Base-by-base conservation (phyloP, 768 basidiomycete genomes). In the Gyrodon lividus region DNA sequence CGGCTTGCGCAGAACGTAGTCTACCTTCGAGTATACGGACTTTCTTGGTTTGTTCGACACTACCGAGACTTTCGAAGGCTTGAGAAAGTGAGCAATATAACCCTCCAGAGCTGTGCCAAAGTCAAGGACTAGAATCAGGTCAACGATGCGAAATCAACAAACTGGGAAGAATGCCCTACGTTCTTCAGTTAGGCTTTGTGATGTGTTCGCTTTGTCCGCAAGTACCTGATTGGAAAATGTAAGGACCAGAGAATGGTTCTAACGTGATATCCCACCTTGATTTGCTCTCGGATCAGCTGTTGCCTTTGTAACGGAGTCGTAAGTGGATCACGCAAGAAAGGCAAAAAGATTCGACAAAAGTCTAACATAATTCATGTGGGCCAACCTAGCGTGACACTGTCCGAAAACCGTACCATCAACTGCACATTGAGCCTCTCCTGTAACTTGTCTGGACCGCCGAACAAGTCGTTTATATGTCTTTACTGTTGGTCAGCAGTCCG, bases 391-490 rank as follows among this genome's bases (percentile, higher is more conserved):
- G 17, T 20, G 14, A 23, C 3, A 35, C 2, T 0, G 19, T 3
- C 2, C 14, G 30, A 5, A 9, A 26, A 8, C 20, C 48, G 5
- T 17, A 61, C 60, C 60, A 5, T 61, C 60, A 5, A 61, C 60
- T 10, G 23, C 14, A 14, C 41, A 40, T 31, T 59, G 60, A 6
- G 60, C 57, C 34, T 61, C 46, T 5, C 53, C 60, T 42, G 60
- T 60, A 33, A 59, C 59, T 6, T 52, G 53, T 33, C 60, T 62
- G 22, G 60, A 61, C 8, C 47, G 57, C 60, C 60, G 62, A 5
- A 62, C 46, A 31, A 62, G 56, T 5, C 12, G 2, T 33, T 48
- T 39, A 44, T 61, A 61, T 1, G 50, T 52, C 60, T 62, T 13
- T 6, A 6, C 17, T 23, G 40, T 26, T 1, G 4, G 17, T 55